Percentiles rank a stretch among this genome's conserved stretches.
These are phyloP conservation scores for Pythium myriotylum DNA, from an alignment of 352 stramenopile species.

Conservation along the genomic window DNA sequence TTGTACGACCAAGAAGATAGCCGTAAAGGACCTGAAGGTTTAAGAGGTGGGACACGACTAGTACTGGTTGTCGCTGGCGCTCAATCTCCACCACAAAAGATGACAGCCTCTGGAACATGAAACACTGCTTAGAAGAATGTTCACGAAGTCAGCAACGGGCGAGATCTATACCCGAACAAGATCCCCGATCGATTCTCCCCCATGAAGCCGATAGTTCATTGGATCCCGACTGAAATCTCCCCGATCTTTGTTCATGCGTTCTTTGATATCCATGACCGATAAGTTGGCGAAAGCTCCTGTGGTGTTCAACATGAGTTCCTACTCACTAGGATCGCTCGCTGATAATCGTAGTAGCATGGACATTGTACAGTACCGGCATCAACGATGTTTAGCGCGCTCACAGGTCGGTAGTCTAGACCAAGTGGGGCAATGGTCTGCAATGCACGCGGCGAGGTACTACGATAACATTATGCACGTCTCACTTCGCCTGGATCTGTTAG, in stretches of 20 bases:
- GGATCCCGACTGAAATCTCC: constrained; percentile 47
- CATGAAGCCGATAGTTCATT: constrained; percentile 51
- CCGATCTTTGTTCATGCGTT: constrained; percentile 37
- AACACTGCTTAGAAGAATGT: background rate
- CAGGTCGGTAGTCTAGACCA: constrained; percentile 41
- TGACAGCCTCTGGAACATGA: constrained; percentile 32
- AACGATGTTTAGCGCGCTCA: constrained; percentile 48
- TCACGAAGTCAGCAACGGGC: background rate
- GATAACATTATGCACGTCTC: background rate
- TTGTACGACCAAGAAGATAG: constrained; percentile 37
- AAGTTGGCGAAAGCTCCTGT: constrained; percentile 47
- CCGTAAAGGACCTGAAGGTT: constrained; percentile 53
- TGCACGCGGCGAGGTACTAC: constrained; percentile 39
- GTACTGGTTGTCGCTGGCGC: constrained; percentile 42
- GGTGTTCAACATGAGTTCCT: background rate
- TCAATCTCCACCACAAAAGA: constrained; percentile 55
- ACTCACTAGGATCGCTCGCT: too few relatives aligned
- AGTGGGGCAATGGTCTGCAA: constrained; percentile 45
- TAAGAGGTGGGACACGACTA: constrained; percentile 44
- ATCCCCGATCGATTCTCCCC: constrained; percentile 48
- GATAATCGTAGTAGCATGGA: too few relatives aligned
- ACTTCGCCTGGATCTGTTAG: background rate
- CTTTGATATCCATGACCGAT: constrained; percentile 39
- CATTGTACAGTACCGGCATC: constrained; percentile 31
- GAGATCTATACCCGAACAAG: constrained; percentile 38